Base-by-base conservation (phyloP, 306 rosid genomes). In the Spatholobus suberectus region DNA sequence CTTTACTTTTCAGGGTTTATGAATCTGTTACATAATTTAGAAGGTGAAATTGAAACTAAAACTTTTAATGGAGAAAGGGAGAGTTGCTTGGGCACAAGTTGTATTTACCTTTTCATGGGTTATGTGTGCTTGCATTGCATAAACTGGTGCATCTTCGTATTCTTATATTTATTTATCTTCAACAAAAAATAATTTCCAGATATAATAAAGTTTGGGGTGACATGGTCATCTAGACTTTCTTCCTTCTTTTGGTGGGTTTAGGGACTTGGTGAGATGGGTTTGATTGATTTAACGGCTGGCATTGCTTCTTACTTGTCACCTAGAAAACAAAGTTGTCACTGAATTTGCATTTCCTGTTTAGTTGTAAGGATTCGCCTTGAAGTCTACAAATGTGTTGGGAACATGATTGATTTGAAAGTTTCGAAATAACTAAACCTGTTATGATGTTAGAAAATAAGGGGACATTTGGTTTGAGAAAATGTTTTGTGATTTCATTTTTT, bases 101-200 rank as follows among this genome's bases (percentile, higher is more conserved):
- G 66, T 32, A 46, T 66, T 65, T 78, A 34, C 75, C 65, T 77
- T 65, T 66, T 65, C 75, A 49, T 32, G 38, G 35, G 29, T 78
- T 59, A 3, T 61, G 37, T 20, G 71, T 77, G 54, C 54, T 14
- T 49, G 37, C 52, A 21, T 47, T 65, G 74, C 82, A 65, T 65
- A 77, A 63, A 32, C 26, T 34, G 52, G 23, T 9, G 5, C 52
- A 66, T 78, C 75, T 78, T 49, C 49, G 37, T 18, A 38, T 78
- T 66, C 17, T 63, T 47, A 6, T 37, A 66, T 49, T 78, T 34
- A 66, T 70, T 7, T 77, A 26, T 47, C 34, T n/a, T 34, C 11
- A 65, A 29, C 52, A 35, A 18, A 51, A 67, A 23, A 12, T 49
- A 67, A 61, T 78, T 67, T 20, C 15, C n/a, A 38, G 69, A 17